Conservation (phyloP, 1,284 basidiomycete species). For the Sporisorium scitamineum region DNA sequence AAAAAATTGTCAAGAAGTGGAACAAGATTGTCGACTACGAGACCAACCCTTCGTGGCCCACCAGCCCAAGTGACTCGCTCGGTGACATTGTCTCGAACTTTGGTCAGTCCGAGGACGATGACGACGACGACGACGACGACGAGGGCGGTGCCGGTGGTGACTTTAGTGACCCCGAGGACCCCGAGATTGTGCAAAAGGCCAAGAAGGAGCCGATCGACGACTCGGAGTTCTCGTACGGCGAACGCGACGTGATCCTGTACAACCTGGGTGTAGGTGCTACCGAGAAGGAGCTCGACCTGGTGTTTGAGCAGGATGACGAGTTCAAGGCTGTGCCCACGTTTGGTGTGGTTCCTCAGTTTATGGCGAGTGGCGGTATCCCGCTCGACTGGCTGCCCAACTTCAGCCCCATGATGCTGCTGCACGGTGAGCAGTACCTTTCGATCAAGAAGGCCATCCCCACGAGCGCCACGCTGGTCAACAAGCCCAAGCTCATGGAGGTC, state of each 20-base stretch:
- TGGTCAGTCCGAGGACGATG: slow-evolving; percentile 56
- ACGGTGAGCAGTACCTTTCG: slow-evolving; percentile 94
- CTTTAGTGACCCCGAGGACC: slow-evolving; percentile 85
- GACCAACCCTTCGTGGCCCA: slow-evolving; percentile 66
- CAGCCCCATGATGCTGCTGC: slow-evolving; percentile 93
- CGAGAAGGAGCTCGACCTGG: slow-evolving; percentile 89
- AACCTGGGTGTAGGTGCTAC: slow-evolving; percentile 96
- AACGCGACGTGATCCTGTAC: slow-evolving; percentile 93
- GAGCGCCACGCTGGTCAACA: slow-evolving; percentile 82
- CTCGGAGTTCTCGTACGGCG: slow-evolving; percentile 75
- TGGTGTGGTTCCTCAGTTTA: slow-evolving; percentile 94
- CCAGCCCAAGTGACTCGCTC: slow-evolving; percentile 60
- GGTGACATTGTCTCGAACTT: slow-evolving; percentile 67
- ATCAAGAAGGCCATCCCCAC: slow-evolving; percentile 91
- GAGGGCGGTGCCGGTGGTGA: slow-evolving; percentile 53
- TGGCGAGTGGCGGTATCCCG: slow-evolving; percentile 65
- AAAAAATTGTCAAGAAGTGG: slow-evolving; percentile 64
- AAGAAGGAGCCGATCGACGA: slow-evolving; percentile 74
- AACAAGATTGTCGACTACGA: slow-evolving; percentile 66
- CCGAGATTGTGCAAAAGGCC: slow-evolving; percentile 83
- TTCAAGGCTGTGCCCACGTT: slow-evolving; percentile 92
- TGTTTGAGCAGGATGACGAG: slow-evolving; percentile 87
- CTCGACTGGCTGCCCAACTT: slow-evolving; percentile 93
- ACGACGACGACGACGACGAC: slow-evolving; percentile 57
- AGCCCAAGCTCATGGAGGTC: slow-evolving; percentile 76